Percentiles rank a stretch among this genome's conserved stretches.
Conservation (phyloP, 306 rosid species). For the Heteromeles arbutifolia region DNA sequence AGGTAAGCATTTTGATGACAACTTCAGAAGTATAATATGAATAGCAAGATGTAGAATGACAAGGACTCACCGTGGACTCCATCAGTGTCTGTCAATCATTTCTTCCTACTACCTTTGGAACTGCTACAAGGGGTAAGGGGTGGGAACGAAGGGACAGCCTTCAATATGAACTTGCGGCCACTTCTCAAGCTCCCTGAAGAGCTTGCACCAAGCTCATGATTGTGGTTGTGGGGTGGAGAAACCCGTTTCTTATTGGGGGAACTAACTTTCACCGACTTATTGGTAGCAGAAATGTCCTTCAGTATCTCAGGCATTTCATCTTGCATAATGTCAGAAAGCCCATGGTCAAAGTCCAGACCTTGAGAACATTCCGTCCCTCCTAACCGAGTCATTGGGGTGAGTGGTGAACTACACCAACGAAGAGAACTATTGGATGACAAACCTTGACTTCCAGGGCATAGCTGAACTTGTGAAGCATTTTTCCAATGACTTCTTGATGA, state of each 20-base stretch:
- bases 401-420: slow-evolving; percentile 40
- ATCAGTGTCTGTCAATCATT: slow-evolving; percentile 12
- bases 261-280: slow-evolving; percentile 35
- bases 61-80: slow-evolving; percentile 8
- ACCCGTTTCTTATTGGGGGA: slow-evolving; percentile 66
- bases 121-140: slow-evolving; percentile 51
- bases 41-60: not conserved
- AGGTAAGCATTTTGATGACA: not conserved
- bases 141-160: slow-evolving; percentile 51
- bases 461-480: slow-evolving; percentile 13
- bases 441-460: slow-evolving; percentile 14
- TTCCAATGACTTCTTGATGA: slow-evolving; percentile 20
- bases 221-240: slow-evolving; percentile 54
- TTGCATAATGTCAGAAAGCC: slow-evolving; percentile 34
- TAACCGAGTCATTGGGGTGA: slow-evolving; percentile 32
- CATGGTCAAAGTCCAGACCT: slow-evolving; percentile 18
- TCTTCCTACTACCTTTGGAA: slow-evolving; percentile 20
- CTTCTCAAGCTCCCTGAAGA: slow-evolving; percentile 46
- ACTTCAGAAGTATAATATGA: not conserved
- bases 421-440: slow-evolving; percentile 28
- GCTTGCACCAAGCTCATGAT: slow-evolving; percentile 29
- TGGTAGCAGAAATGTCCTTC: slow-evolving; percentile 37
- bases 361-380: slow-evolving; percentile 21
- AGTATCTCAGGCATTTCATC: slow-evolving; percentile 52
- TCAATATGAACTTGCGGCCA: slow-evolving; percentile 44